A percentile compares a stretch with the other conserved stretches of the same genome.
phyloP scores from a whole-genome alignment of 2,329 filamentous ascomycete species.

The Monilinia vaccinii-corymbosi region DNA sequence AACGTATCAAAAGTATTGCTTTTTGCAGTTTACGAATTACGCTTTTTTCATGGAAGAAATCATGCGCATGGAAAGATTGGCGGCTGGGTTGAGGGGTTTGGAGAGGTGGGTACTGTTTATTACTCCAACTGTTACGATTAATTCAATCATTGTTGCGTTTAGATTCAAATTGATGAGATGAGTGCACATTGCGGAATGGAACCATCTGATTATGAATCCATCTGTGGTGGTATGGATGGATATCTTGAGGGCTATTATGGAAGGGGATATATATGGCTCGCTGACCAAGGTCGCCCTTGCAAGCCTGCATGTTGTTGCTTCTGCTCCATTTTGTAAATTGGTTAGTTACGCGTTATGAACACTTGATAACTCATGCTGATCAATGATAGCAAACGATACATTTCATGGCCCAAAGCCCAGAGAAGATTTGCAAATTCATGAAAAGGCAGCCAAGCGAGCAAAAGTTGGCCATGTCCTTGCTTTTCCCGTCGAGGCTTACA shows the following conservation, averaged over 20 bases:
- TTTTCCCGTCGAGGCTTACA: constrained; percentile 53
- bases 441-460: constrained; percentile 63
- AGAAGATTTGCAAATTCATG: constrained; percentile 59
- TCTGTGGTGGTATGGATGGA: constrained; percentile 80
- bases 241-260: constrained; percentile 68
- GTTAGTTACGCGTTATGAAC: constrained; percentile 24
- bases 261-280: constrained; percentile 65
- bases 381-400: constrained; percentile 45
- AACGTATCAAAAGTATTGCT: too few species aligned
- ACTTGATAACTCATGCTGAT: neutral
- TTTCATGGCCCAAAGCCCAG: constrained; percentile 59
- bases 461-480: constrained; percentile 65
- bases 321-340: constrained; percentile 74
- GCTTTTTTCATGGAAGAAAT: too few species aligned
- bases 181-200: constrained; percentile 70
- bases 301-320: constrained; percentile 78
- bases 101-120: constrained; percentile 40
- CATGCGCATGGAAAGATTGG: constrained; percentile 49
- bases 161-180: constrained; percentile 76
- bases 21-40: too few species aligned
- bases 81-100: constrained; percentile 73
- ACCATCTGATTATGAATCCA: constrained; percentile 62
- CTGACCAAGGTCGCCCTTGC: constrained; percentile 49
- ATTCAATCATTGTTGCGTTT: neutral
- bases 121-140: neutral